phyloP scores from a whole-genome alignment of 192 early-diverging fungal genomes.

The Martensiomyces pterosporus region DNA sequence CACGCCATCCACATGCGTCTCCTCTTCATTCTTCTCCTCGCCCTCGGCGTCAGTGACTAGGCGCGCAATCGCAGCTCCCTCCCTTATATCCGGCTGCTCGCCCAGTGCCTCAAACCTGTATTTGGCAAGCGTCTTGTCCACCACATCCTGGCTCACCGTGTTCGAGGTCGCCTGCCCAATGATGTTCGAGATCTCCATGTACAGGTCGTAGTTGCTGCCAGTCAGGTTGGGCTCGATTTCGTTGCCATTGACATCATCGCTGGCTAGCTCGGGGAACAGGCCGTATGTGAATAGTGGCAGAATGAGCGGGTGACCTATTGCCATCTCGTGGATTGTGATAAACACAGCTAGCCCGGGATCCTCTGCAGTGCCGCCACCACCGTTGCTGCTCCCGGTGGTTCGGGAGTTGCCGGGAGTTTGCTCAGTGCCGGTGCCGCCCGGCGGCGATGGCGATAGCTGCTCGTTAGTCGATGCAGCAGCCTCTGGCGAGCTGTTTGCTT shows the following conservation, averaged over 20 bases:
- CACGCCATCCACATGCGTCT: not conserved
- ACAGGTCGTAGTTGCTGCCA: constrained; percentile 39
- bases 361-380: not conserved
- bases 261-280: constrained; percentile 34
- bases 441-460: not conserved
- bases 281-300: constrained; percentile 30
- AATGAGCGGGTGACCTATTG: constrained; percentile 32
- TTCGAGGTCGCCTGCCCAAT: constrained; percentile 24
- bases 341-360: constrained; percentile 29
- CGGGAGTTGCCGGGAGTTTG: not conserved
- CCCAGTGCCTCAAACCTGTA: constrained; percentile 16
- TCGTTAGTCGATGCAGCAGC: not conserved
- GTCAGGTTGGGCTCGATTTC: not conserved
- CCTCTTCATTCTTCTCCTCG: constrained; percentile 1
- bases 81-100: too few relatives aligned
- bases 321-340: constrained; percentile 38
- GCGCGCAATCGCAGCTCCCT: constrained; percentile 7
- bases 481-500: not conserved
- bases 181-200: constrained; percentile 40
- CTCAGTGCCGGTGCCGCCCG: too few relatives aligned
- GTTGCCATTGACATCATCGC: not conserved
- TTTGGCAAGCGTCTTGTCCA: constrained; percentile 27
- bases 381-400: not conserved
- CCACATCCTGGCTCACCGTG: constrained; percentile 36
- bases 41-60: not conserved